These are phyloP conservation scores for Artomyces pyxidatus DNA, from an alignment of 768 basidiomycete species.

Conservation along the genomic window DNA sequence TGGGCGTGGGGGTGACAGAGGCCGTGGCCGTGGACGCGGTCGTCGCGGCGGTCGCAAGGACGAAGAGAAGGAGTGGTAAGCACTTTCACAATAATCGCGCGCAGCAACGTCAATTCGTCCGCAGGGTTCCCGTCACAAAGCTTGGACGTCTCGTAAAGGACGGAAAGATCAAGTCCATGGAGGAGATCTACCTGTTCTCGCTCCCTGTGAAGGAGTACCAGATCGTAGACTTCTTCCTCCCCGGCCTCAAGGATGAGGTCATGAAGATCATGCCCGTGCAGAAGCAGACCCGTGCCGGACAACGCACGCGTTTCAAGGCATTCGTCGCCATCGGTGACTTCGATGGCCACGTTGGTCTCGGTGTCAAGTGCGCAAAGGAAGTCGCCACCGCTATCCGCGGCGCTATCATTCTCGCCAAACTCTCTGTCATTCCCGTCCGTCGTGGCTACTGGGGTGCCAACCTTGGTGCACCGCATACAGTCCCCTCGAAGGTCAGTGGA, in stretches of 20 bases:
- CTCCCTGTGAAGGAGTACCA: conserved; percentile 99
- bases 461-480: conserved; percentile 98
- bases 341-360: conserved; percentile 97
- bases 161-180: conserved; percentile 99
- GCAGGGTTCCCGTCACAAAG: conserved; percentile 95
- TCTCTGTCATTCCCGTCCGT: conserved; percentile 95
- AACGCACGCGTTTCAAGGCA: conserved; percentile 99
- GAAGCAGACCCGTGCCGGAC: conserved; percentile 99
- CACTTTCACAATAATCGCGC: conserved; percentile 7
- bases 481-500: conserved; percentile 96
- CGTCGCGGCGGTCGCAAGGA: conserved; percentile 98
- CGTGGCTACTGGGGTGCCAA: conserved; percentile 99
- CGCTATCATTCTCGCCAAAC: conserved; percentile 97
- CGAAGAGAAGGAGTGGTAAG: conserved; percentile 99
- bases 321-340: conserved; percentile 99
- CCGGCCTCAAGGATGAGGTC: conserved; percentile 98
- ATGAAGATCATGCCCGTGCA: conserved; percentile 99
- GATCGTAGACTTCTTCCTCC: conserved; percentile 99
- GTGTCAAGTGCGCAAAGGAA: conserved; percentile 99
- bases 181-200: conserved; percentile 99
- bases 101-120: conserved; percentile 4
- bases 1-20: conserved; percentile 61
- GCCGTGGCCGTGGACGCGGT: conserved; percentile 65
- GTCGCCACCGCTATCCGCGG: conserved; percentile 99
- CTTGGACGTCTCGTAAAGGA: conserved; percentile 99